Evolutionary conservation across 2,329 filamentous ascomycete species (phyloP), one percentile per base, ranked within the genome.

Genomic region (Exserohilum turcica): DNA sequence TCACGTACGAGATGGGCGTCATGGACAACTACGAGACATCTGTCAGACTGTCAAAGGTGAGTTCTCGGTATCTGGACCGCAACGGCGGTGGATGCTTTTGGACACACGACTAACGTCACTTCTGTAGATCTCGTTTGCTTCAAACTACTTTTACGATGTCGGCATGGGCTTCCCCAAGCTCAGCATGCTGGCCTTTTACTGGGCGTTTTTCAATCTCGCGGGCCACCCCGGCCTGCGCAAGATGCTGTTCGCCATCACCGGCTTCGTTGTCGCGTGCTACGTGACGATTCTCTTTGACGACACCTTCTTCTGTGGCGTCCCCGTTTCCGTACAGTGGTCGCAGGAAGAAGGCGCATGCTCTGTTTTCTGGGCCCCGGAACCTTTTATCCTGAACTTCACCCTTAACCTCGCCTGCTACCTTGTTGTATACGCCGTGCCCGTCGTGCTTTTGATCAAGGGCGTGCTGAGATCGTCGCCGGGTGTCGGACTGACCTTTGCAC

Each of bases 141-240:
- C 63, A 1, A 65, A 65, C 43, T 65, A 65, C 46, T 65, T 65
- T 52, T 65, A 65, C 48, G 63, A 65, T 32, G 48, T 65, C 21
- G 63, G 63, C 2, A 65, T 65, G 60, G 63, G 63, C 0, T 65
- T 65, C 32, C 63, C 63, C 9, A 65, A 65, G 37, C 59, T 65
- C 35, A 64, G 63, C 32, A 65, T 65, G 63, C 55, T 65, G 6
- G 63, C 60, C 3, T 65, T 65, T 33, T 65, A 64, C 54, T 65
- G 60, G 63, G 43, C 50, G 1, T 65, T 52, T 40, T 65, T 65
- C 57, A 54, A 65, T 35, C 56, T 65, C 5, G 43, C 54, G 3
- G 43, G 56, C 3, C 55, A 57, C 9, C 60, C 63, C n/a, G 57
- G 48, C 1, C 55, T 65, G 48, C 62, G 60, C 36, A 64, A 59